Base-by-base conservation (phyloP, 306 rosid genomes). In the Quercus rubra region DNA sequence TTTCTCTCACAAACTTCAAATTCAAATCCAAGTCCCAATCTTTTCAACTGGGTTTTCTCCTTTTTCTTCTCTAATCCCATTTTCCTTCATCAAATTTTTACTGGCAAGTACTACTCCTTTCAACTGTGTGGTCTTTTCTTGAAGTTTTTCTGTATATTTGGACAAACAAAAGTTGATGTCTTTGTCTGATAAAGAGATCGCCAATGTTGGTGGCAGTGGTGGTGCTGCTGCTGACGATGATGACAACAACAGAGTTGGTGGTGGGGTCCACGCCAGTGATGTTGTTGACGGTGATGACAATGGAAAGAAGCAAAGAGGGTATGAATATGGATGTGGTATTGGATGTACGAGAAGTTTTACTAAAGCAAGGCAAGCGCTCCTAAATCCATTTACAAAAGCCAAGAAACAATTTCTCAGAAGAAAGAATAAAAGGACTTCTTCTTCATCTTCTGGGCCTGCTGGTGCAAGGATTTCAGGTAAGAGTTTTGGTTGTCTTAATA, bases 171-270 rank as follows among this genome's bases (percentile, higher is more conserved):
- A 59, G 27, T 82, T 76, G 79, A 92, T 90, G 92, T 89, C 97
- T 83, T 82, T 74, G 75, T 55, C 87, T 80, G 83, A 73, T 43
- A 62, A 83, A 67, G 91, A 84, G 80, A 71, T 91, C 83, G 77
- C 88, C 4, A 78, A 74, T 62, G 85, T 70, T n/a, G 77, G 70
- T 70, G 59, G 57, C 8, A 71, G 55, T 75, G 80, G 78, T 1
- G 77, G 82, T 74, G 80, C 64, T 2, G 77, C 74, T 49, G 54
- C 0, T 13, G 54, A 49, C 70, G 80, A 83, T 13, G 55, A 3
- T 3, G 82, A 80, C 74, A 54, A 66, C 46, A 33, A 75, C 18
- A 80, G 84, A 25, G 58, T 35, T 35, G 85, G 83, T 1, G 77
- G 83, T 49, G 85, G 79, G 41, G 86, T 55, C 11, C 82, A 70